These are phyloP conservation scores for Camelina sativa DNA, from an alignment of 345 rosid genomes.

Conservation along the genomic window DNA sequence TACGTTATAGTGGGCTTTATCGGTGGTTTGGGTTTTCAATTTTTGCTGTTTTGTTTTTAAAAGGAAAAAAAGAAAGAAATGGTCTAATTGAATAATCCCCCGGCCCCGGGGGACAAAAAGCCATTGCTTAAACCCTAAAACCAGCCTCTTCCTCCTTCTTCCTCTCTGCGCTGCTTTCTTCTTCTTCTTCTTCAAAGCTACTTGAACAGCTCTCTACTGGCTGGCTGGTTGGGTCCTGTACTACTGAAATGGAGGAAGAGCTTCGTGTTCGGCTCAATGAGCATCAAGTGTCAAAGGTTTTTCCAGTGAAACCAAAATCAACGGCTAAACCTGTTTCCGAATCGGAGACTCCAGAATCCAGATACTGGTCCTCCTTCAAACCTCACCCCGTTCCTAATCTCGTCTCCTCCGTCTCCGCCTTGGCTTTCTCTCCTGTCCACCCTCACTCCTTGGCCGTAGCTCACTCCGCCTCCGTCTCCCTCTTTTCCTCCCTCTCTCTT, in stretches of 20 bases:
- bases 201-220: too few species aligned
- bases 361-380: constrained; percentile 92
- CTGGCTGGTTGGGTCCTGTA: too few species aligned
- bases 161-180: too few species aligned
- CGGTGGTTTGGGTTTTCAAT: too few species aligned
- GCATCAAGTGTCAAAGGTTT: constrained; percentile 52
- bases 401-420: constrained; percentile 60
- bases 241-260: constrained; percentile 45
- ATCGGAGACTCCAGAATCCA: constrained; percentile 74
- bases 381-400: constrained; percentile 57
- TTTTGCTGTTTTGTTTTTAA: too few species aligned
- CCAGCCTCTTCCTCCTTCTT: too few species aligned
- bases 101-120: too few species aligned
- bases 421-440: constrained; percentile 67
- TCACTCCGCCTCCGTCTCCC: constrained; percentile 69
- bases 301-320: constrained; percentile 72
- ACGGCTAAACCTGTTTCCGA: constrained; percentile 60
- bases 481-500: constrained; percentile 60
- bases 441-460: constrained; percentile 75
- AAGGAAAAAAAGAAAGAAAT: too few species aligned
- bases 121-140: too few species aligned
- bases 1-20: neutral
- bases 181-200: too few species aligned
- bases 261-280: constrained; percentile 38
- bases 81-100: too few species aligned